Percentiles rank a stretch among this genome's conserved stretches.
Evolutionary conservation across 2,329 filamentous ascomycete genomes (phyloP).

Genomic region (Fusarium nelsonii): DNA sequence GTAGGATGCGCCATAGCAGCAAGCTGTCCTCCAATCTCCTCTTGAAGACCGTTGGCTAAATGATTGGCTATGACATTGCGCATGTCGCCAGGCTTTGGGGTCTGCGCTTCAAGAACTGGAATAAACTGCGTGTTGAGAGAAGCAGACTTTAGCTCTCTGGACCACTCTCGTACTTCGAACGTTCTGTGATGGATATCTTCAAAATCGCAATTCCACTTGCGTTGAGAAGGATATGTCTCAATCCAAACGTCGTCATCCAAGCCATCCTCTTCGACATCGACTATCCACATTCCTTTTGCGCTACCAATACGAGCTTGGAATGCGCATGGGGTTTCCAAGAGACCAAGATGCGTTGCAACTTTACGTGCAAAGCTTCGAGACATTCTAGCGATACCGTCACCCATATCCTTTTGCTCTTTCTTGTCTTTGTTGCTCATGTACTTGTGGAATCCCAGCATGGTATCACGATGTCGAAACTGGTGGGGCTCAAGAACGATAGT

Average conservation of each 20-base stretch:
- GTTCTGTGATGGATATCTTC: slow-evolving; percentile 66
- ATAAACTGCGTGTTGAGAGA: slow-evolving; percentile 76
- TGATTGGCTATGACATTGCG: slow-evolving; percentile 61
- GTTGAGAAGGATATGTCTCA: slow-evolving; percentile 73
- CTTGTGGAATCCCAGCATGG: slow-evolving; percentile 41
- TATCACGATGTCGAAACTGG: slow-evolving; percentile 57
- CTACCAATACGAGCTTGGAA: slow-evolving; percentile 79
- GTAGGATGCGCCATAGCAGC: slow-evolving; percentile 63
- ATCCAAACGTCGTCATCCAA: slow-evolving; percentile 70
- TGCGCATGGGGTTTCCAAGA: slow-evolving; percentile 69
- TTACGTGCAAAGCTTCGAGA: slow-evolving; percentile 69
- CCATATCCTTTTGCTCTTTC: slow-evolving; percentile 63
- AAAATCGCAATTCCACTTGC: slow-evolving; percentile 72
- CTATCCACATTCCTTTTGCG: slow-evolving; percentile 81
- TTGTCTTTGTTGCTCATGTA: slow-evolving; percentile 71
- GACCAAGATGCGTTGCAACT: slow-evolving; percentile 64
- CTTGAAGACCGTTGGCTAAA: slow-evolving; percentile 62
- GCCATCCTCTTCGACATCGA: slow-evolving; percentile 62
- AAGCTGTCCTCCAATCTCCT: slow-evolving; percentile 65
- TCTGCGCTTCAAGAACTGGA: slow-evolving; percentile 73
- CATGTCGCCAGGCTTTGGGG: slow-evolving; percentile 61
- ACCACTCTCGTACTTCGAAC: slow-evolving; percentile 70
- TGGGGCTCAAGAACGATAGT: slow-evolving; percentile 59
- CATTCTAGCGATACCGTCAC: slow-evolving; percentile 75
- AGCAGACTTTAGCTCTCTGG: slow-evolving; percentile 56